A percentile compares a stretch with the other conserved stretches of the same genome.
phyloP scores from a whole-genome alignment of 1,284 basidiomycete genomes.

The Anthracocystis setariae region DNA sequence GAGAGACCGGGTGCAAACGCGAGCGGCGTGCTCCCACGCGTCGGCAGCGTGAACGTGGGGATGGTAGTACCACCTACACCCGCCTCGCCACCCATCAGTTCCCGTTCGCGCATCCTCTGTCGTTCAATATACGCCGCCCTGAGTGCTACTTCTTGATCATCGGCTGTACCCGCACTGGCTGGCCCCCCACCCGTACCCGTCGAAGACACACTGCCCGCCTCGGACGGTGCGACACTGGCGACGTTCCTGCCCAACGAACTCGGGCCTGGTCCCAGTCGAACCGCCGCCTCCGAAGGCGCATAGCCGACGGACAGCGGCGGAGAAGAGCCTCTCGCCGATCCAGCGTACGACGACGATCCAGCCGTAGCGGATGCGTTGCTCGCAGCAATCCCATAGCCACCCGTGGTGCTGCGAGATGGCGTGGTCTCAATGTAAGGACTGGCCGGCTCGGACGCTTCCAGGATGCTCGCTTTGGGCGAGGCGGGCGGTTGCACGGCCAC shows the following conservation, averaged over 20 bases:
- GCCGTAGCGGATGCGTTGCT: conserved; percentile 51
- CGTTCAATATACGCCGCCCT: conserved; percentile 56
- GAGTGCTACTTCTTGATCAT: conserved; percentile 51
- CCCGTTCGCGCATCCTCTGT: conserved; percentile 62
- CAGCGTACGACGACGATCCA: conserved; percentile 29
- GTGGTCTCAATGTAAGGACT: conserved; percentile 34
- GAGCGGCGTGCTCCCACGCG: conserved; percentile 34
- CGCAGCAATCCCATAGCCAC: conserved; percentile 23
- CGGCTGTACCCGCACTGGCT: conserved; percentile 34
- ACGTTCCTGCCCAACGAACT: conserved; percentile 49
- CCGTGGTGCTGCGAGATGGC: conserved; percentile 21
- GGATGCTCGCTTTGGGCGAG: conserved; percentile 55
- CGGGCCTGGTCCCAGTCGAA: conserved; percentile 34
- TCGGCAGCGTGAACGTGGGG: conserved; percentile 34
- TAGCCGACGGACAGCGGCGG: conserved; percentile 26
- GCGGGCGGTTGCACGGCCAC: conserved; percentile 64
- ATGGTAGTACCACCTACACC: conserved; percentile 57
- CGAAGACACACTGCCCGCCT: conserved; percentile 53
- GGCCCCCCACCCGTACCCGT: conserved; percentile 45
- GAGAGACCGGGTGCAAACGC: conserved; percentile 45
- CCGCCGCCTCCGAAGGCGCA: conserved; percentile 28
- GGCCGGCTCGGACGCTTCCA: conserved; percentile 41
- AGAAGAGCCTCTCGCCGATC: conserved; percentile 34
- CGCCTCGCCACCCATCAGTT: conserved; percentile 56
- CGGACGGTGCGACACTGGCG: conserved; percentile 52